Percentiles rank a stretch among this genome's conserved stretches.
Evolutionary conservation across 176 grass and related monocot species (phyloP).

Genomic region (Pontederia paniculata): DNA sequence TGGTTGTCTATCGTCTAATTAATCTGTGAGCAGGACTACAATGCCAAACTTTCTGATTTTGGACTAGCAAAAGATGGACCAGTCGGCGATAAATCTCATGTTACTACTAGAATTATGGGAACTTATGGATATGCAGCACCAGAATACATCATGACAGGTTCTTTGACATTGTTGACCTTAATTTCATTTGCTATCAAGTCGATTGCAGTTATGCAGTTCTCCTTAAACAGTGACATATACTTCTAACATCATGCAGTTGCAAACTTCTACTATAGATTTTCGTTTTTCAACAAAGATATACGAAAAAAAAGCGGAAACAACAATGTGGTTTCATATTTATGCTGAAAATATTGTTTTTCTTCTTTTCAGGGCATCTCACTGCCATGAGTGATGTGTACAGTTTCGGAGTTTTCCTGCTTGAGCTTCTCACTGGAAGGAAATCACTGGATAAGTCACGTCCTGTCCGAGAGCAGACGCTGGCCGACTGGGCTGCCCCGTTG

Average conservation of each 20-base stretch:
- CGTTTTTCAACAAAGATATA: background rate
- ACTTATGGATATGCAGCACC: conserved; percentile 47
- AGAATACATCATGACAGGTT: conserved; percentile 49
- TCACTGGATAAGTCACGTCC: conserved; percentile 37
- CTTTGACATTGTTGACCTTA: background rate
- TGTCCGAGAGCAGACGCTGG: conserved; percentile 30
- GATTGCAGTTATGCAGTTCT: background rate
- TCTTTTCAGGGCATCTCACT: conserved; percentile 31
- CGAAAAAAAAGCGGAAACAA: background rate
- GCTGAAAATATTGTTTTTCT: background rate
- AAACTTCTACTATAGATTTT: background rate
- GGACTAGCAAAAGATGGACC: conserved; percentile 50
- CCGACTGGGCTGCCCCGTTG: conserved; percentile 32
- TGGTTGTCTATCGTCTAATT: background rate
- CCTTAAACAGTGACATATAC: too few species aligned
- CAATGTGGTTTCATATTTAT: background rate
- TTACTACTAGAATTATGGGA: conserved; percentile 44
- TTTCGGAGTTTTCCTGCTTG: conserved; percentile 35
- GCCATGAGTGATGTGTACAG: conserved; percentile 54
- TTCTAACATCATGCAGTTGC: background rate
- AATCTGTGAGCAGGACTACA: conserved; percentile 29
- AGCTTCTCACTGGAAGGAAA: conserved; percentile 38
- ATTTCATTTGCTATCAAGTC: background rate
- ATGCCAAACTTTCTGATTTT: conserved; percentile 53
- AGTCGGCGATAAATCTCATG: conserved; percentile 40